Base-by-base conservation (phyloP, 768 basidiomycete species). In the Galerina sulciceps region DNA sequence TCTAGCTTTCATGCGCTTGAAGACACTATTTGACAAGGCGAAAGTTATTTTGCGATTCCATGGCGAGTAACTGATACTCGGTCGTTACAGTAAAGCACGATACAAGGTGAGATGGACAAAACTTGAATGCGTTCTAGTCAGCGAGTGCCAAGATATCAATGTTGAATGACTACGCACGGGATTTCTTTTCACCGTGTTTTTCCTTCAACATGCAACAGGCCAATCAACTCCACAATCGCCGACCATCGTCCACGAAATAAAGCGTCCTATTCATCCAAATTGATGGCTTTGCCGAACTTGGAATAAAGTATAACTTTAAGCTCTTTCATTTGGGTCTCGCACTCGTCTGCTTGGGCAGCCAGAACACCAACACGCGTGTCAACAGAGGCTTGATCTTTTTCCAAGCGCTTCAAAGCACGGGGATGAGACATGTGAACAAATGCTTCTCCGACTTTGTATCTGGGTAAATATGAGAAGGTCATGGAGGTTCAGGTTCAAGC, bases 261-360 rank as follows among this genome's bases (percentile, higher is more conserved):
- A 13, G 14, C 18, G 34, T 40, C 38, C 67, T 72, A 90, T 69
- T 91, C 92, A 71, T 96, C 94, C 45, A 97, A 83, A 72, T 97
- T 97, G 74, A 96, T 96, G 38, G 94, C 90, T 41, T 82, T 85
- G 17, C 95, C 95, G 70, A 98, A 98, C 74, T 95, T 96, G 23
- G 91, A 92, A 68, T 97, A 97, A 54, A 95, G 69, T 0, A 79
- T 69, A 41, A 90, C 81, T 70, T 95, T 95, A 43, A 94, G 84
- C 51, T 83, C 83, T 68, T 90, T 89, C 92, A 94, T 93, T 65
- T 85, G 77, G 34, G 73, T 79, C 65, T 92, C 88, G 69, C 88
- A 91, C 17, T 86, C 81, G 51, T 87, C 85, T 15, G 85, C 84
- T 36, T 80, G 78, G 9, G 69, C 69, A 8, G 83, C 71, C 0